phyloP scores from a whole-genome alignment of 2,329 filamentous ascomycete species.

The Diaporthe capsici region DNA sequence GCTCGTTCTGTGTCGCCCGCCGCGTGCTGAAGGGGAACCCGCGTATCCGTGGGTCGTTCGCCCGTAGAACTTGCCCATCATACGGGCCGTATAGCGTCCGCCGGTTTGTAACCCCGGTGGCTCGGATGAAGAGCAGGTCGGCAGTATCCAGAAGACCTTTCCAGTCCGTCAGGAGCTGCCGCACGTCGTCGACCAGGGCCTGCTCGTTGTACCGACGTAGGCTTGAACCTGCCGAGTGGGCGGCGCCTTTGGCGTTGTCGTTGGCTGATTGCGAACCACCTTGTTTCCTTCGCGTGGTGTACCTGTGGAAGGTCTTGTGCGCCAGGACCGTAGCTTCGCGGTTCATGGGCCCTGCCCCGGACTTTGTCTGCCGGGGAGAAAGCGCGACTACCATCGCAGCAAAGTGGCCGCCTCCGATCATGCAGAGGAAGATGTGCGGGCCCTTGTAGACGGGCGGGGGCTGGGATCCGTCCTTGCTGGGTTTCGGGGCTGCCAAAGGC shows the following conservation, averaged over 20 bases:
- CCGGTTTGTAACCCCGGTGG: constrained; percentile 88
- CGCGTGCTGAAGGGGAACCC: constrained; percentile 95
- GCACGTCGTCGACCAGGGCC: constrained; percentile 89
- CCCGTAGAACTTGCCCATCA: constrained; percentile 85
- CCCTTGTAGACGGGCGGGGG: constrained; percentile 72
- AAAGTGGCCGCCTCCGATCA: constrained; percentile 98
- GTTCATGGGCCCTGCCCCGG: constrained; percentile 78
- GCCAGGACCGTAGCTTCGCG: constrained; percentile 89
- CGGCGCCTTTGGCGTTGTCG: constrained; percentile 92
- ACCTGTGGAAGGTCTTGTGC: constrained; percentile 98
- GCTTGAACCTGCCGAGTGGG: constrained; percentile 92
- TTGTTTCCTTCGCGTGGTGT: constrained; percentile 96
- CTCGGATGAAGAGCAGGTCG: constrained; percentile 89
- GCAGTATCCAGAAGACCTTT: constrained; percentile 86
- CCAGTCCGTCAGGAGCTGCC: constrained; percentile 86
- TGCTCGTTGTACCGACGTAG: constrained; percentile 95
- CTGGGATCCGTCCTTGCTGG: constrained; percentile 70
- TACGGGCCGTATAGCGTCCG: constrained; percentile 92
- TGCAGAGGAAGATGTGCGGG: constrained; percentile 94
- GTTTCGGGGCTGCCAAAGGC: constrained; percentile 68
- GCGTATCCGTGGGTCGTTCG: constrained; percentile 84
- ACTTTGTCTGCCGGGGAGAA: constrained; percentile 82
- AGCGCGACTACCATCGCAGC: constrained; percentile 96
- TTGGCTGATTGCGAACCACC: constrained; percentile 95
- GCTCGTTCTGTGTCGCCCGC: constrained; percentile 91